Evolutionary conservation across 1,139 yeast species (phyloP).

Genomic region (Komagataea norvegica): DNA sequence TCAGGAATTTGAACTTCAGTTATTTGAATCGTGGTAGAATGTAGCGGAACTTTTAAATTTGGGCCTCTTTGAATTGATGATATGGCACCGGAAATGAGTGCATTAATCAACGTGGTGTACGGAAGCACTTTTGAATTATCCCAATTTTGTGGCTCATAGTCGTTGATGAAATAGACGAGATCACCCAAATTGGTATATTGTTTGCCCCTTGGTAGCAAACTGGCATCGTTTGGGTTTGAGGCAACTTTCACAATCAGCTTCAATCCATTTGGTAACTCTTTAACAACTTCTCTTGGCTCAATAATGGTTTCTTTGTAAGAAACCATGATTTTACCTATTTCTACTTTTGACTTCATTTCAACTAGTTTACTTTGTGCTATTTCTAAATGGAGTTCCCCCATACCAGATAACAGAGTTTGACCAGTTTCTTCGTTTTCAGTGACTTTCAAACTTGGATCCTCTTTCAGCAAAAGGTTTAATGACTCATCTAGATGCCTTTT

Average conservation of each 20-base stretch:
- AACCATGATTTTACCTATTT: slow-evolving; percentile 78
- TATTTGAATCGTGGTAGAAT: slow-evolving; percentile 54
- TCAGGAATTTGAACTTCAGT: slow-evolving; percentile 50
- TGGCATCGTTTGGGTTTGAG: slow-evolving; percentile 46
- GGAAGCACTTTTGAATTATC: slow-evolving; percentile 40
- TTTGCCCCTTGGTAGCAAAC: slow-evolving; percentile 26
- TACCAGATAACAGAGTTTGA: slow-evolving; percentile 83
- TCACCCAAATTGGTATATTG: slow-evolving; percentile 36
- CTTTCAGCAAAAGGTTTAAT: slow-evolving; percentile 59
- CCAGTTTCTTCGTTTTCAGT: slow-evolving; percentile 80
- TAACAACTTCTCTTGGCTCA: slow-evolving; percentile 21
- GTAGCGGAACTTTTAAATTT: slow-evolving; percentile 50
- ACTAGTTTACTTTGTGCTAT: slow-evolving; percentile 76
- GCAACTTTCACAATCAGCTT: slow-evolving; percentile 40
- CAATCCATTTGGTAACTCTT: slow-evolving; percentile 27
- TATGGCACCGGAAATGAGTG: slow-evolving; percentile 53
- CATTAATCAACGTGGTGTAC: slow-evolving; percentile 46
- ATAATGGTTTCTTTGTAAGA: slow-evolving; percentile 76
- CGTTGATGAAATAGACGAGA: slow-evolving; percentile 31
- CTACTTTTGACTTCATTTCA: slow-evolving; percentile 78
- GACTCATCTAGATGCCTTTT: slow-evolving; percentile 64
- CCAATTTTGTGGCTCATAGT: slow-evolving; percentile 27
- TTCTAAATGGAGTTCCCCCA: slow-evolving; percentile 81
- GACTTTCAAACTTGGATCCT: slow-evolving; percentile 75
- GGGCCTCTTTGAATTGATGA: slow-evolving; percentile 72